Evolutionary conservation across 345 rosid genomes (phyloP), one percentile per base, ranked within the genome.

Genomic region (Populus alba): DNA sequence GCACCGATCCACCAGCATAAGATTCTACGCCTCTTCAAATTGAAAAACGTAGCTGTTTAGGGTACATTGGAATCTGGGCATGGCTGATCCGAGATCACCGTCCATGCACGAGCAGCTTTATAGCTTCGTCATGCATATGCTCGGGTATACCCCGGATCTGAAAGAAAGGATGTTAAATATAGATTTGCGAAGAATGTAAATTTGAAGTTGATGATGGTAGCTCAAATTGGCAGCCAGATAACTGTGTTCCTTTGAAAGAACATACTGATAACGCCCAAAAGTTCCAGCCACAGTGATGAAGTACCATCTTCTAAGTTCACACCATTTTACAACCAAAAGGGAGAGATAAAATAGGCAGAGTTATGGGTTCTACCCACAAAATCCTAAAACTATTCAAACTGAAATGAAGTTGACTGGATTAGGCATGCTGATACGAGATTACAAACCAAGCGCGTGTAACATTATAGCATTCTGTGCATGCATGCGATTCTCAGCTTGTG

Each of bases 401-500:
- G 45, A 70, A 41, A 68, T 39, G 29, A 59, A 63, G 57, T 7
- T 39, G 23, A 38, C 53, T 38, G 45, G 53, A 20, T 35, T 3
- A 25, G 73, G n/a, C 4, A 23, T 70, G 57, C 3, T 8, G 51
- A 15, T 12, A 6, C 16, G 12, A 33, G 33, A 20, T 82, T 79
- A 82, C 55, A 79, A 38, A 39, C 98, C 98, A 4, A 93, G 90
- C 35, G 79, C 41, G 78, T 95, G 95, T 82, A 94, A 94, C 96
- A 92, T 91, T 71, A 94, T 85, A 5, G 97, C 98, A 72, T 92
- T 94, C 85, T 92, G 97, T 3, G 97, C 99, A 69, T 95, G 97
- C 97, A 95, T 87, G 66, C 98, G 94, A 72, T 95, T 95, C 87
- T 94, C 99, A 18, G 98, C 99, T 78, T 92, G 98, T 15, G 97